These are phyloP conservation scores for Debaryomyces hansenii DNA, from an alignment of 805 yeast genomes.

Conservation along the genomic window DNA sequence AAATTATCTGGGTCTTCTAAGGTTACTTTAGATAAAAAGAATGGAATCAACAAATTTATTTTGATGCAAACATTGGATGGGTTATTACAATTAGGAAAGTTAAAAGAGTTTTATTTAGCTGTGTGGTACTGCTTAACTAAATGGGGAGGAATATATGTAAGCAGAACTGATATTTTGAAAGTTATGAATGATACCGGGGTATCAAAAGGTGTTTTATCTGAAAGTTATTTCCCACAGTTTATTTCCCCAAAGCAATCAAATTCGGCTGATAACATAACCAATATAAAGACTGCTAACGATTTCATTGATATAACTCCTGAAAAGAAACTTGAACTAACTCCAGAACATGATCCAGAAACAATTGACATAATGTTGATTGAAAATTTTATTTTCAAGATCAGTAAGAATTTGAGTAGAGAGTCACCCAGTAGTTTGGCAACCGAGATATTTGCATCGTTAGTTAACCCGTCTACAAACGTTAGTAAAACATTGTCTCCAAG, in stretches of 20 bases:
- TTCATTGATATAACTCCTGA: not conserved
- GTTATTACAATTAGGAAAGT: constrained; percentile 28
- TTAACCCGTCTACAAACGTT: constrained; percentile 16
- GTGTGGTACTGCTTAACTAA: constrained; percentile 33
- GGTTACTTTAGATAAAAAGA: constrained; percentile 7
- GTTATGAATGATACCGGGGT: constrained; percentile 3
- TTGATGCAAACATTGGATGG: constrained; percentile 30
- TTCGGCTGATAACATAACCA: not conserved
- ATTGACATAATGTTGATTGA: constrained; percentile 34
- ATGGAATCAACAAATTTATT: constrained; percentile 31
- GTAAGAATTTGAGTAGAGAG: constrained; percentile 18
- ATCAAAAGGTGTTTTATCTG: constrained; percentile 5
- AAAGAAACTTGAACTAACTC: not conserved
- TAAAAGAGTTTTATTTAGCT: constrained; percentile 26
- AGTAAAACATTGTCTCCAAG: constrained; percentile 19
- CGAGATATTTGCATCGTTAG: constrained; percentile 27
- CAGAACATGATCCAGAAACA: constrained; percentile 1
- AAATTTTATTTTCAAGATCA: constrained; percentile 32
- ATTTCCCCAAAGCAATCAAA: not conserved
- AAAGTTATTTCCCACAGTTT: constrained; percentile 2
- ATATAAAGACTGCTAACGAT: not conserved
- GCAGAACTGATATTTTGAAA: constrained; percentile 1
- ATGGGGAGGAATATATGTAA: constrained; percentile 34
- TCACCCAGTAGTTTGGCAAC: constrained; percentile 22
- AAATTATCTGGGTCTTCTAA: constrained; percentile 8